phyloP scores from a whole-genome alignment of 129 eudicot species.

The Chrysanthemum lavandulifolium region DNA sequence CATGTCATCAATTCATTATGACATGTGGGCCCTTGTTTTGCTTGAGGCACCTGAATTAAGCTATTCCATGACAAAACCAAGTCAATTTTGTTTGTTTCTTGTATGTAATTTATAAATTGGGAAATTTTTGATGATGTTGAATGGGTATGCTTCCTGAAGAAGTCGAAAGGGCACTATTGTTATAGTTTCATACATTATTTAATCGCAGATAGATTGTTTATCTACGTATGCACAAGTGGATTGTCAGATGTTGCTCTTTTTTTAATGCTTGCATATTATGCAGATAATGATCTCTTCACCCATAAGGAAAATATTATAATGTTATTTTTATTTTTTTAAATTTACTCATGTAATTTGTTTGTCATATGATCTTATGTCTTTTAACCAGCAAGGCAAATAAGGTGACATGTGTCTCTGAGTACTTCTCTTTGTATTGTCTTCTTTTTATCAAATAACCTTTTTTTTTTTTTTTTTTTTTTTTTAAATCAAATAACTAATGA shows the following conservation, averaged over 20 bases:
- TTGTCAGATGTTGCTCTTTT: background rate
- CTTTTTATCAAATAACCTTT: no score
- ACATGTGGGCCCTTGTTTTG: background rate
- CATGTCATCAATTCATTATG: no score
- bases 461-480: no score
- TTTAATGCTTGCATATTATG: background rate
- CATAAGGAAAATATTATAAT: no score
- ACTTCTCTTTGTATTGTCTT: no score
- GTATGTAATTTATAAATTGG: slow-evolving; percentile 1
- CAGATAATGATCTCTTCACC: no score
- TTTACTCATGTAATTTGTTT: background rate
- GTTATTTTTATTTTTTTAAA: no score
- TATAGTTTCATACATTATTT: background rate
- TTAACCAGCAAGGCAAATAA: no score
- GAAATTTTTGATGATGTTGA: slow-evolving; percentile 13
- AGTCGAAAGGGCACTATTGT: slow-evolving; percentile 18
- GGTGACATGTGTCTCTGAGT: no score
- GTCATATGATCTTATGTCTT: no score
- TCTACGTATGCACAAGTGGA: slow-evolving; percentile 4
- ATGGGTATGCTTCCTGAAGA: slow-evolving; percentile 5
- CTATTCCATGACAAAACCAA: slow-evolving; percentile 12
- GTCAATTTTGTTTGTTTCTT: slow-evolving; percentile 22
- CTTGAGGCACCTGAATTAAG: background rate
- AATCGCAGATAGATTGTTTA: background rate
- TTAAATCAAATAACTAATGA: no score